Evolutionary conservation across 2,329 filamentous ascomycete genomes (phyloP), one percentile per base, ranked within the genome.

Genomic region (Colletotrichum echinochloae): DNA sequence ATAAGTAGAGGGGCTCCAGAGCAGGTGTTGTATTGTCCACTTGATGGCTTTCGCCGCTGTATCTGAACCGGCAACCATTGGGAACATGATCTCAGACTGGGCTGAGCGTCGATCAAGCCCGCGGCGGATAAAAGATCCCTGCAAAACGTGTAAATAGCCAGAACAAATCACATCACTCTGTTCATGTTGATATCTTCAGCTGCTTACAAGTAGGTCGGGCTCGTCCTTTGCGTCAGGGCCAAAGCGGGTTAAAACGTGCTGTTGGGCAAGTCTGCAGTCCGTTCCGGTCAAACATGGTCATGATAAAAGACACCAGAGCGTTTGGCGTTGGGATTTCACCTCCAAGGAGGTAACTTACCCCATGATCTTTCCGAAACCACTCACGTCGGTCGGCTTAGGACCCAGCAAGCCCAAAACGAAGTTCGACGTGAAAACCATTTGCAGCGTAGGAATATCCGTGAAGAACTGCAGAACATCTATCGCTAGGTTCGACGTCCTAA

Each of bases 21-120:
- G 80, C 56, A 90, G 77, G 73, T 86, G 83, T 9, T 89, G 81
- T 51, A 90, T 64, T 0, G 82, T 85, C 23, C 83, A 79, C 1
- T 87, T 83, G 30, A 83, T 77, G 0, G 75, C 77, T 0, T 74
- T 77, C 0, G 81, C 76, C 0, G 77, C 75, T 1, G 81, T 81
- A 9, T 83, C 81, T 9, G 77, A 76, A 14, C 80, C 81, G 1
- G 79, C 80, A 18, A 83, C 46, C 66, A 69, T 66, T 6, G 61
- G 66, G 20, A 69, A 69, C 66, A 69, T 69, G n/a, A 69, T 52
- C 16, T 69, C 66, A 16, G 66, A 52, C 35, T 69, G 44, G 1
- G 66, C 54, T 0, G 66, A 69, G 44, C 66, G 66, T 14, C 12
- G 61, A n/a, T 69, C 66, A 16, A 69, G 61, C 0, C 66, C 66